Percentiles rank a stretch among this genome's conserved stretches.
Evolutionary conservation across 192 early-diverging fungal species (phyloP).

Genomic region (Gaertneriomyces semiglobifer): DNA sequence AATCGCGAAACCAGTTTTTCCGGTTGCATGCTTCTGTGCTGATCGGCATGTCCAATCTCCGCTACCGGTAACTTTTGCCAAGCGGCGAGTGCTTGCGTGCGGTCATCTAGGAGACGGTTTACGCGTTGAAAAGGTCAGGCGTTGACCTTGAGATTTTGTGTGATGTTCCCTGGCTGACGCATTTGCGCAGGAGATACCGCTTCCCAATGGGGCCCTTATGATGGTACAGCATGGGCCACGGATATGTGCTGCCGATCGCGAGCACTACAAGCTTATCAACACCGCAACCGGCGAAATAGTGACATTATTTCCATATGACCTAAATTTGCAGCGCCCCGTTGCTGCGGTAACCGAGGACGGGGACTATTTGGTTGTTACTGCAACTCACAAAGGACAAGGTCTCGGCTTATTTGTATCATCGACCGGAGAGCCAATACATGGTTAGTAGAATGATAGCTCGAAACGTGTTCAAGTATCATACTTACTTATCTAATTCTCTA

Average conservation of each 20-base stretch:
- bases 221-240: slow-evolving; percentile 50
- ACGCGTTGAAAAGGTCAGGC: slow-evolving; percentile 44
- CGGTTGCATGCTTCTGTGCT: slow-evolving; percentile 34
- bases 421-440: slow-evolving; percentile 68
- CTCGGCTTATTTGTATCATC: slow-evolving; percentile 72
- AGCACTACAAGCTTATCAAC: slow-evolving; percentile 69
- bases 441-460: slow-evolving; percentile 27
- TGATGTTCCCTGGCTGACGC: background rate
- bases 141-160: background rate
- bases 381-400: slow-evolving; percentile 41
- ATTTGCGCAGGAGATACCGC: slow-evolving; percentile 53
- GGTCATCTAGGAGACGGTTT: slow-evolving; percentile 40
- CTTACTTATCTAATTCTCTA: slow-evolving; percentile 7
- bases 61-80: slow-evolving; percentile 41
- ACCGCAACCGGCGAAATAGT: slow-evolving; percentile 38
- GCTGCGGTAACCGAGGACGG: slow-evolving; percentile 55
- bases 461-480: background rate
- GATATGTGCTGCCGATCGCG: slow-evolving; percentile 66
- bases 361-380: slow-evolving; percentile 72
- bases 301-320: slow-evolving; percentile 54
- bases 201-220: slow-evolving; percentile 60
- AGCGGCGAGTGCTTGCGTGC: slow-evolving; percentile 32
- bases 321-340: slow-evolving; percentile 51
- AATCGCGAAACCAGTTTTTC: slow-evolving; percentile 30
- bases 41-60: slow-evolving; percentile 40